Conservation (phyloP, 176 grass and related monocot genomes). For the Phoenix dactylifera region DNA sequence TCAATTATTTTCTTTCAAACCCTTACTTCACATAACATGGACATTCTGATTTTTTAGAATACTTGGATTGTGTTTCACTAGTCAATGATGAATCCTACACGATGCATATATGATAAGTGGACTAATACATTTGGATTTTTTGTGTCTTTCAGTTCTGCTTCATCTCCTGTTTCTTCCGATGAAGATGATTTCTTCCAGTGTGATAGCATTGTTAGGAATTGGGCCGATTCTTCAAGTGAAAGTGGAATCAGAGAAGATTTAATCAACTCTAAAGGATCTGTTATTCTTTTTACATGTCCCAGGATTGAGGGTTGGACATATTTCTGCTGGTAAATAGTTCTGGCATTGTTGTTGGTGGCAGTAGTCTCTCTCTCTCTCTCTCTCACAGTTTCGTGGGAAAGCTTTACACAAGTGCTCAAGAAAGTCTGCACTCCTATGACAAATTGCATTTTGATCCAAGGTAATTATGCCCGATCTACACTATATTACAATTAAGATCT, state of each 20-base stretch:
- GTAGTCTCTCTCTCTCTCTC: background rate
- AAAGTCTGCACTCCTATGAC: conserved; percentile 78
- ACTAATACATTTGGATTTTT: no score
- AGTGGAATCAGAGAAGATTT: conserved; percentile 30
- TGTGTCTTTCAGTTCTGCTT: background rate
- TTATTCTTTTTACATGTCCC: conserved; percentile 96
- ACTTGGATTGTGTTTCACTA: no score
- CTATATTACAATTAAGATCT: no score
- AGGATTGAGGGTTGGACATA: conserved; percentile 83
- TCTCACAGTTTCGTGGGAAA: conserved; percentile 64
- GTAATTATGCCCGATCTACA: conserved; percentile 27
- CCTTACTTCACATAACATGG: no score
- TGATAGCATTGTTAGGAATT: conserved; percentile 46
- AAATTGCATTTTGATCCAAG: conserved; percentile 74
- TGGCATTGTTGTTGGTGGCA: no score
- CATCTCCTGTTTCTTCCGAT: background rate
- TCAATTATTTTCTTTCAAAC: no score
- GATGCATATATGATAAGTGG: no score
- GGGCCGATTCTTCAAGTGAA: conserved; percentile 39
- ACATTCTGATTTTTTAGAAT: no score
- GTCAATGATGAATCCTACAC: no score
- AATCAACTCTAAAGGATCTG: conserved; percentile 64
- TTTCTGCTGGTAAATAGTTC: conserved; percentile 52
- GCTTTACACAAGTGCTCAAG: conserved; percentile 57
- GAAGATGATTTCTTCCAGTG: conserved; percentile 39